A percentile compares a stretch with the other conserved stretches of the same genome.
phyloP scores from a whole-genome alignment of 139 green algal species.

The Chlorokybus atmophyticus region DNA sequence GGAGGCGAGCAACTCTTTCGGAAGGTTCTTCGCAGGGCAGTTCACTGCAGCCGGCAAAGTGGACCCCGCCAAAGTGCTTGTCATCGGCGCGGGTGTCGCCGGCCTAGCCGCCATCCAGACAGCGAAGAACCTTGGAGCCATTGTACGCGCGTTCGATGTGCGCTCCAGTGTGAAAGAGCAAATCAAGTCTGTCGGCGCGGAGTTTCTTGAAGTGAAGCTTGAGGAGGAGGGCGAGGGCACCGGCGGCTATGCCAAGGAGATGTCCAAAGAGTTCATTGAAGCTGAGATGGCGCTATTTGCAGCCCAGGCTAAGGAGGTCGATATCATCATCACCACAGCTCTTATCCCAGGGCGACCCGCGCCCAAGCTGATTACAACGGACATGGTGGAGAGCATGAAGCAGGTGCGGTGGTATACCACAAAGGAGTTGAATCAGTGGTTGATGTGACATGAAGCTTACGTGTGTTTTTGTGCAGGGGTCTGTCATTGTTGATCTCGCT shows the following conservation, averaged over 20 bases:
- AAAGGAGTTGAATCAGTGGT: too few species aligned
- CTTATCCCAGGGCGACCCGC: constrained; percentile 67
- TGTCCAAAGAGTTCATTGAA: constrained; percentile 20
- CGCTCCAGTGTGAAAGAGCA: constrained; percentile 11
- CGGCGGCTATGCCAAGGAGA: constrained; percentile 27
- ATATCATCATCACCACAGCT: constrained; percentile 86
- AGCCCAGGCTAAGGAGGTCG: constrained; percentile 14
- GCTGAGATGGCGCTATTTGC: constrained; percentile 17
- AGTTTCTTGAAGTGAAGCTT: constrained; percentile 20
- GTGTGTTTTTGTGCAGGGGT: too few species aligned
- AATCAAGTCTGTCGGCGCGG: constrained; percentile 16
- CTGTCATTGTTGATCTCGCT: constrained; percentile 73
- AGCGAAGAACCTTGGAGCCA: constrained; percentile 12
- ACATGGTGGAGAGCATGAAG: constrained; percentile 28
- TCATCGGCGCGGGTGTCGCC: constrained; percentile 43
- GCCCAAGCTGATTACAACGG: constrained; percentile 61
- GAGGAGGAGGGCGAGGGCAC: constrained; percentile 7
- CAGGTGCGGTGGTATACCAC: too few species aligned
- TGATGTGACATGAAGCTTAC: too few species aligned
- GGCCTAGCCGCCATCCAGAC: constrained; percentile 8
- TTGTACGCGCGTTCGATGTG: constrained; percentile 18
- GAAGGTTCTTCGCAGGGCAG: constrained; percentile 56
- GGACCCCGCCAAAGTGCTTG: constrained; percentile 41
- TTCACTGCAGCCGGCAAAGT: constrained; percentile 66
- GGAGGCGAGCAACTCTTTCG: constrained; percentile 4